Conservation (phyloP, 768 basidiomycete species). For the Auricularia auricula-judae region DNA sequence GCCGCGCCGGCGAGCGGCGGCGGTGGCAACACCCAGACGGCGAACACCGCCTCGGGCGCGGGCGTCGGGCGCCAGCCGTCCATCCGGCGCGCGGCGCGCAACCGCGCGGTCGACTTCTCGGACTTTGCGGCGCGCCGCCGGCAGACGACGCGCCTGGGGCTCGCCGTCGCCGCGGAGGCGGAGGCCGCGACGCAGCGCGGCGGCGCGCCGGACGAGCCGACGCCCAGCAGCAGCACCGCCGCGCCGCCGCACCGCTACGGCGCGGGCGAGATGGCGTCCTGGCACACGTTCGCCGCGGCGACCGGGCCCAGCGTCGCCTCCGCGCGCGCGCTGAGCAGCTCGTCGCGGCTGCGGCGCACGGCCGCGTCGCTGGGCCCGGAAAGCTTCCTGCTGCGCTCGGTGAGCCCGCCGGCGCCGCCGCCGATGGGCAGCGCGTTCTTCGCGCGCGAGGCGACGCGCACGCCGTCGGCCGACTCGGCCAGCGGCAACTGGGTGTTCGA, state of each 20-base stretch:
- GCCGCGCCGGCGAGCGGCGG: background rate
- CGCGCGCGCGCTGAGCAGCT: background rate
- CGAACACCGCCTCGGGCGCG: slow-evolving; percentile 7
- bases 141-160: background rate
- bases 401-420: background rate
- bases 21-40: background rate
- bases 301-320: background rate
- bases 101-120: slow-evolving; percentile 54
- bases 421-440: background rate
- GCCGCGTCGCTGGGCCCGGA: background rate
- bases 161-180: background rate
- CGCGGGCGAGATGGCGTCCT: background rate
- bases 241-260: background rate
- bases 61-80: slow-evolving; percentile 45
- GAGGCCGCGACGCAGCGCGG: background rate
- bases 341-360: background rate
- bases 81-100: slow-evolving; percentile 44
- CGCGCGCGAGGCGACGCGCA: background rate
- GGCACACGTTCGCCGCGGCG: too few species aligned
- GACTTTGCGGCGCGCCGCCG: slow-evolving; percentile 62
- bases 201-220: background rate
- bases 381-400: background rate
- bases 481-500: background rate
- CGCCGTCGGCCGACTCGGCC: background rate
- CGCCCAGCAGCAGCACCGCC: too few species aligned